A percentile compares a stretch with the other conserved stretches of the same genome.
phyloP scores from a whole-genome alignment of 371 early-diverging fungal genomes.

The Haplosporangium sp. region DNA sequence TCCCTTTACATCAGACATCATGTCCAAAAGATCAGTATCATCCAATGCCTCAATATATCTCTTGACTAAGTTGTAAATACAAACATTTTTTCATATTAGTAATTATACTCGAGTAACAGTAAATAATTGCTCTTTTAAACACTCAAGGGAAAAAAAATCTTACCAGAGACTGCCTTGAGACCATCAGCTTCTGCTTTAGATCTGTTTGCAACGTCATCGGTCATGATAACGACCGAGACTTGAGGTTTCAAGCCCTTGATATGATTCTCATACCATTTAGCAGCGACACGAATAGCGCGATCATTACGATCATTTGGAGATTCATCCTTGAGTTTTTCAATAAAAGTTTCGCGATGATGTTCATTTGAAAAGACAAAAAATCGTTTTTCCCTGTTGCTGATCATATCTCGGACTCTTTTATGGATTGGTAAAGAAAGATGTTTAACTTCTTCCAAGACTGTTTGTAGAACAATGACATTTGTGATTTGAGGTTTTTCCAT shows the following conservation, averaged over 20 bases:
- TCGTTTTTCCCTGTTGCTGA: conserved; percentile 73
- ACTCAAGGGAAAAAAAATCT: neutral
- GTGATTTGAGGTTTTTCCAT: conserved; percentile 89
- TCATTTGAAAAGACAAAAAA: conserved; percentile 96
- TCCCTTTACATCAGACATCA: conserved; percentile 74
- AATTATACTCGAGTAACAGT: neutral
- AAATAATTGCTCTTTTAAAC: neutral
- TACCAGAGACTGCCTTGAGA: conserved; percentile 73
- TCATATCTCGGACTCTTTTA: conserved; percentile 81
- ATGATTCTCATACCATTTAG: conserved; percentile 88
- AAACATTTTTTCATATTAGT: neutral
- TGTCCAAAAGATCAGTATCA: conserved; percentile 88
- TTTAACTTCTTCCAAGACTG: conserved; percentile 91
- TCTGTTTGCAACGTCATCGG: conserved; percentile 90
- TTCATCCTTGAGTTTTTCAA: conserved; percentile 85
- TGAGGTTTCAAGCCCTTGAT: conserved; percentile 57
- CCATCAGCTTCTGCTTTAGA: conserved; percentile 75
- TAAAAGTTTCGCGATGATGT: conserved; percentile 89
- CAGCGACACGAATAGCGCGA: conserved; percentile 89
- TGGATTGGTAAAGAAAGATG: conserved; percentile 84
- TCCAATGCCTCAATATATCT: conserved; percentile 64
- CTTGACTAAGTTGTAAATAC: conserved; percentile 45
- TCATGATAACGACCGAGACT: conserved; percentile 78
- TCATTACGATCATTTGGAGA: conserved; percentile 95
- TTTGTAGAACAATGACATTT: conserved; percentile 93